phyloP scores from a whole-genome alignment of 306 rosid genomes.

The Pachyrhizus erosus region DNA sequence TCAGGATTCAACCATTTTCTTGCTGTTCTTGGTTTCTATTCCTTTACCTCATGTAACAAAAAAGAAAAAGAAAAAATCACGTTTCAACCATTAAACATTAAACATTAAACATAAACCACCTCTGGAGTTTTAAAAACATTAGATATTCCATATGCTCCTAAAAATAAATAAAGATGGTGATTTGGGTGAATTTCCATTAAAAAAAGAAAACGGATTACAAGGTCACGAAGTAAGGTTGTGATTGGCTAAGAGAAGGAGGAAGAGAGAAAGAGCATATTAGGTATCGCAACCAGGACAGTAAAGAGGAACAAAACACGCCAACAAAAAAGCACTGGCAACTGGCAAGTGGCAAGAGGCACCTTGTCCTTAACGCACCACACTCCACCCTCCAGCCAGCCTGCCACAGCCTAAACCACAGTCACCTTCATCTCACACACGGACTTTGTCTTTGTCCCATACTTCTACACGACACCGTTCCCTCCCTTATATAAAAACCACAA shows the following conservation, averaged over 20 bases:
- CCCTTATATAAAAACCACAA: not conserved
- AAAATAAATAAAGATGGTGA: too few species aligned
- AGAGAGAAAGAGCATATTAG: not conserved
- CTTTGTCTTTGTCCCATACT: slow-evolving; percentile 33
- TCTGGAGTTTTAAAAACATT: too few species aligned
- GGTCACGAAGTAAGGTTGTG: not conserved
- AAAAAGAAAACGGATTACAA: not conserved
- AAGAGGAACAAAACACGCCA: slow-evolving; percentile 22
- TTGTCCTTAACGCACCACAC: slow-evolving; percentile 1
- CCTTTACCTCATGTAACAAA: too few species aligned
- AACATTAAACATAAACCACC: too few species aligned
- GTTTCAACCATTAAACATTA: too few species aligned
- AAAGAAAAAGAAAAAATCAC: too few species aligned
- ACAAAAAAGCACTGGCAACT: slow-evolving; percentile 42
- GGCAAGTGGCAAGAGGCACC: slow-evolving; percentile 33
- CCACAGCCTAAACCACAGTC: slow-evolving; percentile 2
- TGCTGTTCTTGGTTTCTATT: too few species aligned
- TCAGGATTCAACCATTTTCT: too few species aligned
- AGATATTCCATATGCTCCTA: too few species aligned
- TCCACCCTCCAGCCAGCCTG: slow-evolving; percentile 44
- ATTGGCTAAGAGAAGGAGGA: not conserved
- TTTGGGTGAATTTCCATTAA: too few species aligned
- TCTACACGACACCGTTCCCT: slow-evolving; percentile 50
- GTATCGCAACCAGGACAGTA: not conserved
- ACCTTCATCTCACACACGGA: slow-evolving; percentile 27